A percentile compares a stretch with the other conserved stretches of the same genome.
These are phyloP conservation scores for Polyporus arcularius DNA, from an alignment of 768 basidiomycete species.

Conservation along the genomic window DNA sequence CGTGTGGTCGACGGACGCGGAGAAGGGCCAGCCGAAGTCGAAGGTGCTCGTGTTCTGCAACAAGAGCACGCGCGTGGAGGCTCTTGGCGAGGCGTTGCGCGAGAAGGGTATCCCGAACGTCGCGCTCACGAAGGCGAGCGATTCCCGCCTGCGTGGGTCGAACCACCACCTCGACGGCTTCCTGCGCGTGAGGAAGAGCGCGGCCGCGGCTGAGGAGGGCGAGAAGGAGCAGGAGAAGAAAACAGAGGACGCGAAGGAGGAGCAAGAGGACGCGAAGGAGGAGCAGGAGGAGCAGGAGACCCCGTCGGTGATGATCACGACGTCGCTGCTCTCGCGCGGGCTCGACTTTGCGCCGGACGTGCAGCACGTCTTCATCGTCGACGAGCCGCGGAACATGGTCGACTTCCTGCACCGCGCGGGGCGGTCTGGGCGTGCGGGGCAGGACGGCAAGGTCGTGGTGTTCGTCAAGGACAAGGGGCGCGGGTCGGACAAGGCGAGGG, in stretches of 20 bases:
- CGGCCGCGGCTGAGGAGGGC: background rate
- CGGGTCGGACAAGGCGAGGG: constrained; percentile 53
- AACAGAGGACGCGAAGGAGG: background rate
- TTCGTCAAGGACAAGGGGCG: constrained; percentile 73
- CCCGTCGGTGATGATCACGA: constrained; percentile 81
- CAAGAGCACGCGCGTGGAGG: constrained; percentile 64
- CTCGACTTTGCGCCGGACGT: constrained; percentile 85
- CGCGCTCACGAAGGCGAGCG: constrained; percentile 64
- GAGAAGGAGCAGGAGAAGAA: background rate
- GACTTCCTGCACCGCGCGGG: constrained; percentile 94
- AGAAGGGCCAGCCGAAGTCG: constrained; percentile 40
- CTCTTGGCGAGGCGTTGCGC: constrained; percentile 58
- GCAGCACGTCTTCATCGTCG: constrained; percentile 82
- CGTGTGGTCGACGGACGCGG: constrained; percentile 70
- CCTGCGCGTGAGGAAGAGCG: constrained; percentile 37
- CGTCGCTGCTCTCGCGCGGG: constrained; percentile 87
- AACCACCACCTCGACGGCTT: constrained; percentile 82
- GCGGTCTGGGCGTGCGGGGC: constrained; percentile 74
- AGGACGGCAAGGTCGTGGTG: constrained; percentile 68
- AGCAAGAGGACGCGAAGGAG: background rate
- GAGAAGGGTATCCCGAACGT: constrained; percentile 63
- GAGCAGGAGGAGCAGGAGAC: constrained; percentile 26
- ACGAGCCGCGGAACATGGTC: constrained; percentile 85
- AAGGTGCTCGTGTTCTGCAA: constrained; percentile 88
- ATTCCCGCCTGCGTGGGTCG: constrained; percentile 60